Evolutionary conservation across 768 basidiomycete species (phyloP).

Genomic region (Lentinula boryana): DNA sequence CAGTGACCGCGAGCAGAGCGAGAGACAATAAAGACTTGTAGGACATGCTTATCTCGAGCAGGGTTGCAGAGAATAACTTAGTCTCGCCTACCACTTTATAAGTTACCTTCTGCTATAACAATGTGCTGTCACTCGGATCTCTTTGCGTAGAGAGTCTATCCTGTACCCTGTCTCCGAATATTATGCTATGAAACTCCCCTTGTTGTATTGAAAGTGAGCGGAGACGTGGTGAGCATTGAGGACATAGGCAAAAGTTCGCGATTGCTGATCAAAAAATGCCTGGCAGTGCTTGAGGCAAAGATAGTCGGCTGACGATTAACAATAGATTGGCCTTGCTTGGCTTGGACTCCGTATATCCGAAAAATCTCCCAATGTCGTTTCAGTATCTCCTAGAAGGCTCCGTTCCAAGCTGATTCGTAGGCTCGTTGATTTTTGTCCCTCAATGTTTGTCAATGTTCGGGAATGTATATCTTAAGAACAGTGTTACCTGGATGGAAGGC

Average conservation of each 20-base stretch:
- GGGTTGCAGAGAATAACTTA: neutral
- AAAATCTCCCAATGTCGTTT: neutral
- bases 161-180: neutral
- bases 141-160: neutral
- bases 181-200: neutral
- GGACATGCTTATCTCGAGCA: neutral
- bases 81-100: neutral
- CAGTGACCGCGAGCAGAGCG: conserved; percentile 12
- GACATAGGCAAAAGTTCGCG: neutral
- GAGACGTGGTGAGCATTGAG: neutral
- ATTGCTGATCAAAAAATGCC: neutral
- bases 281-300: neutral
- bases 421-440: too few relatives aligned
- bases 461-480: too few relatives aligned
- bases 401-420: neutral
- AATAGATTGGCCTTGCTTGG: neutral
- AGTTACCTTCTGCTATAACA: neutral
- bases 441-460: too few relatives aligned
- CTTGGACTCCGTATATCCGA: neutral
- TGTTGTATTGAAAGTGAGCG: neutral
- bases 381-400: neutral
- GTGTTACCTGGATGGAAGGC: too few relatives aligned
- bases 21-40: conserved; percentile 10
- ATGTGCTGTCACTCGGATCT: neutral
- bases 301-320: neutral